Conservation (phyloP, 805 yeast species). For the Kurtzmaniella fragi region DNA sequence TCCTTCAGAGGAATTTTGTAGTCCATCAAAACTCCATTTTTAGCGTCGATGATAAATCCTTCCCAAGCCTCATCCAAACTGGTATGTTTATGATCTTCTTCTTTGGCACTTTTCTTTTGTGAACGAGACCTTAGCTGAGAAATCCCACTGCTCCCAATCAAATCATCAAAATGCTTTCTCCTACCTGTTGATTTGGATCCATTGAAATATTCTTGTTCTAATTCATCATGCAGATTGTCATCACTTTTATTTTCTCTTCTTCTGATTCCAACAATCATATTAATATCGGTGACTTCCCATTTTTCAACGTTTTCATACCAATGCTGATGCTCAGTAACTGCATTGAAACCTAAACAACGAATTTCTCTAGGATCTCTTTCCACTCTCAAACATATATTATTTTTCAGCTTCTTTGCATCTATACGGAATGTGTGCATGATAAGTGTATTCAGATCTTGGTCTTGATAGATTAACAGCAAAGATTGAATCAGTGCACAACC, state of each 20-base stretch:
- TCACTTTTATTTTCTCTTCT: slow-evolving; percentile 20
- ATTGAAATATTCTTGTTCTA: neutral
- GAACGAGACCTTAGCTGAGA: slow-evolving; percentile 15
- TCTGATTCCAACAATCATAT: slow-evolving; percentile 61
- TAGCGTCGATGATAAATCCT: slow-evolving; percentile 67
- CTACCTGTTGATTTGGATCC: neutral
- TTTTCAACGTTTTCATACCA: slow-evolving; percentile 64
- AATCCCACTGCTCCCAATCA: slow-evolving; percentile 11
- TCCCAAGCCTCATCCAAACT: slow-evolving; percentile 48
- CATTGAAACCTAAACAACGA: slow-evolving; percentile 80
- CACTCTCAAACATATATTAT: slow-evolving; percentile 77
- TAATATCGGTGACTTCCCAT: slow-evolving; percentile 77
- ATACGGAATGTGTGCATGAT: slow-evolving; percentile 71
- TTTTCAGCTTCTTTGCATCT: slow-evolving; percentile 65
- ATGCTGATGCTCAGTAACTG: slow-evolving; percentile 64
- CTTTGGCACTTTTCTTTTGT: neutral
- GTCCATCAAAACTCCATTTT: slow-evolving; percentile 56
- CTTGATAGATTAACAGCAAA: slow-evolving; percentile 68
- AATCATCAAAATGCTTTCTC: neutral
- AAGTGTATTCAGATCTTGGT: slow-evolving; percentile 48
- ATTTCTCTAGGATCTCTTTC: slow-evolving; percentile 92
- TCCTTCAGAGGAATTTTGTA: slow-evolving; percentile 55
- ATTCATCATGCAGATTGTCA: neutral
- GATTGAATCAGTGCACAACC: slow-evolving; percentile 80
- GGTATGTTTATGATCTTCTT: neutral